Percentiles rank a stretch among this genome's conserved stretches.
Evolutionary conservation across 2,329 filamentous ascomycete genomes (phyloP).

Genomic region (Domatiomyces globalis): DNA sequence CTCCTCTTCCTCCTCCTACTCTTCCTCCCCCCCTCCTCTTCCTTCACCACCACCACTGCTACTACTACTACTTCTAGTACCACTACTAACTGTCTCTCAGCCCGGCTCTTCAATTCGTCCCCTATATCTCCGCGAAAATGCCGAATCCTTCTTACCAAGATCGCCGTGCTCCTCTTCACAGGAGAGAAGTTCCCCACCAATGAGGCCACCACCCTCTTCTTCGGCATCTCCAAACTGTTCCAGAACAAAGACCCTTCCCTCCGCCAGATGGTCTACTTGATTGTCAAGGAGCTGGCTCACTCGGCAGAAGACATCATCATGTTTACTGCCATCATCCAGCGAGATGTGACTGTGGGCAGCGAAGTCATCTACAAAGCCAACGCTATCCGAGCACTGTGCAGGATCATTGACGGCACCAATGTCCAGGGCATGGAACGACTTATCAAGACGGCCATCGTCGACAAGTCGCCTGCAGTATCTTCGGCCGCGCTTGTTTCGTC

Average conservation of each 20-base stretch:
- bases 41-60: neutral
- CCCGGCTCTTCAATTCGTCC: slow-evolving; percentile 93
- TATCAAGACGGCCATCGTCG: slow-evolving; percentile 98
- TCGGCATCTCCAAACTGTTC: slow-evolving; percentile 97
- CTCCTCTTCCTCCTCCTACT: too few relatives aligned
- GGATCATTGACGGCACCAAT: slow-evolving; percentile 91
- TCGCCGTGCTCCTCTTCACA: slow-evolving; percentile 87
- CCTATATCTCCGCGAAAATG: slow-evolving; percentile 95
- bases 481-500: slow-evolving; percentile 92
- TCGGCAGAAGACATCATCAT: slow-evolving; percentile 98
- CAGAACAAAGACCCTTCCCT: slow-evolving; percentile 98
- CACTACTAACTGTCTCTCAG: slow-evolving; percentile 33
- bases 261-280: slow-evolving; percentile 95
- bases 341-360: slow-evolving; percentile 90
- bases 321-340: slow-evolving; percentile 99
- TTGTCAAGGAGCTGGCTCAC: slow-evolving; percentile 92
- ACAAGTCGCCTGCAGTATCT: slow-evolving; percentile 94
- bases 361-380: slow-evolving; percentile 91
- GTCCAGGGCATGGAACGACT: slow-evolving; percentile 96
- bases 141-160: slow-evolving; percentile 92
- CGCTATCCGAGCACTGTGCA: slow-evolving; percentile 85
- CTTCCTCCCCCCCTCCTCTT: neutral
- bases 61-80: slow-evolving; percentile 1
- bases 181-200: slow-evolving; percentile 94
- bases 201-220: slow-evolving; percentile 96